Evolutionary conservation across 805 yeast genomes (phyloP), one percentile per base, ranked within the genome.

Genomic region (Kluyveromyces wickerhamii): DNA sequence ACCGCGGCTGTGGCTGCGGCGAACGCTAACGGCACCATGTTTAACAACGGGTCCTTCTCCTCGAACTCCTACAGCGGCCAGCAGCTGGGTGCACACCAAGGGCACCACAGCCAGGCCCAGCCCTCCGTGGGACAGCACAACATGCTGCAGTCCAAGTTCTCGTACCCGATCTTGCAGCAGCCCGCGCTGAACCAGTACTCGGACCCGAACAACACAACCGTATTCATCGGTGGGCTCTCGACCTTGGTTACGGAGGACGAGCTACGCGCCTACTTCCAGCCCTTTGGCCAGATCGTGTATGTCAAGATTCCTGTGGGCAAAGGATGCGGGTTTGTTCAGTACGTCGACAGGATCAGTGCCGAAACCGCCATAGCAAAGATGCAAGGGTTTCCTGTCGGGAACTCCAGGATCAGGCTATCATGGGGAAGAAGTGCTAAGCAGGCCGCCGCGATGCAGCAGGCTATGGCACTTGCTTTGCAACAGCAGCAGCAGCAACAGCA

Each of bases 361-460:
- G 96, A 88, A 59, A 69, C 69, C 36, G 94, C 96, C 8, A 82
- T 87, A 42, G 67, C 74, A 22, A 81, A 79, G 43, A 81, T 87
- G 94, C 95, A 87, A 60, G 95, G 95, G 7, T 84, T 77, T 53
- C 85, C 86, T 23, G 79, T 87, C 47, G 89, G 88, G 33, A 87
- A 84, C 38, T 79, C 84, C 38, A 70, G 89, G 41, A 77, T 87
- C 32, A 68, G 95, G 47, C 69, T 87, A 38, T 79, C 89, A 34
- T 87, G 96, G 96, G 96, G 96, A 20, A 71, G 86, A 45, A 73
- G 82, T 27, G 49, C 51, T 1, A 43, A 42, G 27, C 55, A 51
- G 27, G 46, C 50, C 12, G 46, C 42, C 5, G 35, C 39, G 11
- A 41, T 48, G 35, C 42, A 44, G 17, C 45, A 41, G 25, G 49